Conservation (phyloP, 495 filamentous ascomycete genomes). For the Podospora tetraspora region DNA sequence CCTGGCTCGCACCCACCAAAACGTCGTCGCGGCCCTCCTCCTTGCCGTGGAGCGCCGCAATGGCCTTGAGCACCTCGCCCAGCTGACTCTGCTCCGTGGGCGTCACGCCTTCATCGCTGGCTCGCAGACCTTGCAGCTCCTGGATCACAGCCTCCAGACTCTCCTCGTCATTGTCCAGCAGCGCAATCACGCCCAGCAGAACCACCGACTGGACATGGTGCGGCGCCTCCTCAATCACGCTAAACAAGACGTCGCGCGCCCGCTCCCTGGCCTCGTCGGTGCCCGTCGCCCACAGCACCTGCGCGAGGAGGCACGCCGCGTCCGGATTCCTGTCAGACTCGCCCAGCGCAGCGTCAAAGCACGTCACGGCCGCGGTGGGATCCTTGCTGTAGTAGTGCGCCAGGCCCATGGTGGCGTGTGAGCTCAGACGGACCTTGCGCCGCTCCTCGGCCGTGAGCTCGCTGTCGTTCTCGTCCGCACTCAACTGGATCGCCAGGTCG, state of each 20-base stretch:
- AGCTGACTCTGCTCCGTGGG: conserved; percentile 42
- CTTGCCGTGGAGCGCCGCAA: conserved; percentile 34
- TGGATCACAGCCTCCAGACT: conserved; percentile 73
- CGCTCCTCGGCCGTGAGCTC: conserved; percentile 50
- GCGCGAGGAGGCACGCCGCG: conserved; percentile 78
- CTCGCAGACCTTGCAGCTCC: conserved; percentile 67
- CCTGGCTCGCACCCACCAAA: conserved; percentile 37
- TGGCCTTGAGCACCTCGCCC: conserved; percentile 42
- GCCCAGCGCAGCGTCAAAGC: conserved; percentile 74
- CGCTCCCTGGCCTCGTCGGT: conserved; percentile 65
- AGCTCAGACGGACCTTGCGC: conserved; percentile 66
- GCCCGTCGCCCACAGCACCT: conserved; percentile 89
- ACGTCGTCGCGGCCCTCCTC: conserved; percentile 31
- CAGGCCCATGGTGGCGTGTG: conserved; percentile 80
- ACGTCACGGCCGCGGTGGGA: conserved; percentile 61
- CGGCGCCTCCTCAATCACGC: conserved; percentile 62
- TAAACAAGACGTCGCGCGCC: conserved; percentile 75
- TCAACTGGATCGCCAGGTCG: conserved; percentile 65
- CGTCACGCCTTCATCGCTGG: conserved; percentile 45
- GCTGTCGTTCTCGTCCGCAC: conserved; percentile 56
- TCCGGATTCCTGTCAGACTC: conserved; percentile 77
- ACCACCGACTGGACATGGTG: conserved; percentile 72
- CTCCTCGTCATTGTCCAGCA: conserved; percentile 73
- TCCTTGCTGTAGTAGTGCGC: conserved; percentile 64
- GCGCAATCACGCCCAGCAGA: conserved; percentile 74